phyloP scores from a whole-genome alignment of 768 basidiomycete genomes.

The Trametes punicea region DNA sequence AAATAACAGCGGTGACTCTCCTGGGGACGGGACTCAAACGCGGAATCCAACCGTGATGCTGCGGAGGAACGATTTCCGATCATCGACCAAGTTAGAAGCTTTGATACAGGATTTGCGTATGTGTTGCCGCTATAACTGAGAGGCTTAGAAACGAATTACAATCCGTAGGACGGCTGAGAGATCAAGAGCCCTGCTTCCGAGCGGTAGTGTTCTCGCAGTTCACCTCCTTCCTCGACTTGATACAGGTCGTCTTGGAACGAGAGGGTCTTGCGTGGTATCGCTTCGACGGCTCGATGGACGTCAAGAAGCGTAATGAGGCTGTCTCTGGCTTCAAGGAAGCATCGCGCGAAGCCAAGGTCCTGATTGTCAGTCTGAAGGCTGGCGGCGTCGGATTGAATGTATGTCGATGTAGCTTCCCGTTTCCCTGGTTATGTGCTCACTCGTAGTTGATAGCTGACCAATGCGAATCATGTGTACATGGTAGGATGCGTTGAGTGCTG shows the following conservation, averaged over 20 bases:
- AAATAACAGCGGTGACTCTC: slow-evolving; percentile 19
- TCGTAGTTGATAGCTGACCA: slow-evolving; percentile 50
- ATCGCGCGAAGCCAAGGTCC: slow-evolving; percentile 67
- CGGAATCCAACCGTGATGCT: slow-evolving; percentile 49
- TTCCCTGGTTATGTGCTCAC: neutral
- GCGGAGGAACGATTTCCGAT: slow-evolving; percentile 79
- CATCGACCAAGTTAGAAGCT: slow-evolving; percentile 90
- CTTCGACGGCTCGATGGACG: slow-evolving; percentile 91
- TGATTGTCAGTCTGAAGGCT: slow-evolving; percentile 81
- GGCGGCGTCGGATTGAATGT: slow-evolving; percentile 92
- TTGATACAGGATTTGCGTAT: slow-evolving; percentile 68
- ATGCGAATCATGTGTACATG: slow-evolving; percentile 86
- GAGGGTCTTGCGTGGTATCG: slow-evolving; percentile 69
- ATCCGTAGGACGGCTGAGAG: slow-evolving; percentile 51
- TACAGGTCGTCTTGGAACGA: slow-evolving; percentile 65
- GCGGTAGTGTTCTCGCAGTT: slow-evolving; percentile 92
- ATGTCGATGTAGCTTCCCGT: slow-evolving; percentile 23
- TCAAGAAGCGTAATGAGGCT: slow-evolving; percentile 74
- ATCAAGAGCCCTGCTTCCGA: slow-evolving; percentile 73
- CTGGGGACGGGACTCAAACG: slow-evolving; percentile 29
- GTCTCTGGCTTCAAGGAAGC: slow-evolving; percentile 73
- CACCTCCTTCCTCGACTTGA: slow-evolving; percentile 82
- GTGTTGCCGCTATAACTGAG: slow-evolving; percentile 18
- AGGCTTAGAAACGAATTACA: neutral
- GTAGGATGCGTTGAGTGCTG: slow-evolving; percentile 34